Base-by-base conservation (phyloP, 1,139 yeast genomes). In the Pichiaceae sp. region DNA sequence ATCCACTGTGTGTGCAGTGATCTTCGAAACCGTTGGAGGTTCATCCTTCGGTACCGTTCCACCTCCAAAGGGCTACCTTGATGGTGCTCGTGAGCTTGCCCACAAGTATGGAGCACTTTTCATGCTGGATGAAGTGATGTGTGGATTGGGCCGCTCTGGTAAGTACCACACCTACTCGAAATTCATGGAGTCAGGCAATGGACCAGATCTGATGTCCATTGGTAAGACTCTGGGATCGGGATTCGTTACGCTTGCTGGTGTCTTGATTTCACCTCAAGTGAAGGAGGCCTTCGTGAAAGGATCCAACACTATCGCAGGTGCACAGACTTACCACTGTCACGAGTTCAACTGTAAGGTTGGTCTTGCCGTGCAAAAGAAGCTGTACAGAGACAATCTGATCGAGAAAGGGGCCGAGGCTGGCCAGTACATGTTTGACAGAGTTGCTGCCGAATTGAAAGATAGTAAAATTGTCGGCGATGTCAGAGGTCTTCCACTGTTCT, bases 181-280 rank as follows among this genome's bases (percentile, higher is more conserved):
- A 42, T 65, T 63, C 42, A 72, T 62, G 57, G 54, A 66, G 44
- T 50, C 57, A 5, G 64, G 63, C 33, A 63, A 63, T 33, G 78
- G 74, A 19, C 83, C 83, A 38, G 82, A 76, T 54, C 57, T 77
- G 39, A 77, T 73, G 57, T 65, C 78, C 11, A 71, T 74, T 43
- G 83, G 83, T 46, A 77, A 77, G 56, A 73, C 81, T 21, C 64
- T 77, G 41, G 82, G 82, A 37, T 72, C 79, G 11, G 83, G 83
- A 9, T 74, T 64, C 45, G 78, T 73, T 33, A 75, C 83, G 29
- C 66, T 76, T 51, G 80, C 82, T 12, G 81, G 79, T 43, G 63
- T 75, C 31, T 57, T 76, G 38, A 56, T 76, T 20, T 64, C 77
- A 9, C 77, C 78, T 37, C 68, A 66, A 50, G 62, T 76, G 34